Evolutionary conservation across 139 green algal genomes (phyloP), one percentile per base, ranked within the genome.

Genomic region (Chlorella sp.): DNA sequence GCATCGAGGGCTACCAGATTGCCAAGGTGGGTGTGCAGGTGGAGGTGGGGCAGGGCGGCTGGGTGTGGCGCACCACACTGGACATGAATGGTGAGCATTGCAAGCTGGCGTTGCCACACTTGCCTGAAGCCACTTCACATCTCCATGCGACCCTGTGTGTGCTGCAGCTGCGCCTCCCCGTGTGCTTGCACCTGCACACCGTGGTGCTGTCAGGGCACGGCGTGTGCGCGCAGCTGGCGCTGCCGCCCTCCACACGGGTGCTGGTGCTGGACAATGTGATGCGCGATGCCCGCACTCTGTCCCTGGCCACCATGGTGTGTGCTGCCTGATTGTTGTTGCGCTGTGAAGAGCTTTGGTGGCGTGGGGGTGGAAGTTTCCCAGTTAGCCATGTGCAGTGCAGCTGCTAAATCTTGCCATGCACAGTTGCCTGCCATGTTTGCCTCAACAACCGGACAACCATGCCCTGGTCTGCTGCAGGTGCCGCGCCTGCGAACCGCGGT

Each of bases 151-250:
- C 44, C 44, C 44, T 51, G 7, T 9, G 44, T 9, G n/a, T 51
- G 44, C 56, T 28, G 60, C 76, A 82, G 76, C 57, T 82, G 57
- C 76, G 60, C 76, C 76, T 82, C 36, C 76, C 76, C 7, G 76
- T 82, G n/a, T 82, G 76, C 76, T 60, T 82, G 21, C 56, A 72
- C 34, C 36, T 82, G 60, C 76, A 82, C 76, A 82, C 76, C 0
- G 76, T 28, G 25, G 60, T 82, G 56, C 76, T 82, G 76, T 34
- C 36, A 15, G 76, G 76, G 36, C 76, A 82, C 36, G 60, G 76
- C 57, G 60, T 60, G 60, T 82, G 76, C 76, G 30, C 12, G 17
- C 11, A 39, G 57, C 76, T 82, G 76, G 76, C 76, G 57, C 76
- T 82, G 57, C 76, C 76, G 38, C 76, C 76, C 60, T 82, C 76